These are phyloP conservation scores for Pseudogymnoascus sp. DNA, from an alignment of 2,329 filamentous ascomycete genomes.

Conservation along the genomic window DNA sequence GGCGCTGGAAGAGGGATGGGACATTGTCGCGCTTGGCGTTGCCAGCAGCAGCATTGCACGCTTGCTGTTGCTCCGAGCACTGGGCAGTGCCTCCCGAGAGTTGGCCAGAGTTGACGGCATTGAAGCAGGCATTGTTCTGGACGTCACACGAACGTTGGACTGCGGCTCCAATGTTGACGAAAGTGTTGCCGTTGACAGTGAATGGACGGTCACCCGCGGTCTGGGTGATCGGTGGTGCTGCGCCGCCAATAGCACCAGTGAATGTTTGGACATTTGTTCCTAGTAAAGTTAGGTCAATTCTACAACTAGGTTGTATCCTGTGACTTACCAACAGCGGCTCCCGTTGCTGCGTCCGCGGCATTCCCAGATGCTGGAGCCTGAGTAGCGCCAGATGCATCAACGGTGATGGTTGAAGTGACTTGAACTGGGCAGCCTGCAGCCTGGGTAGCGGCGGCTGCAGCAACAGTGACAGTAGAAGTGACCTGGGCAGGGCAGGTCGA, in stretches of 20 bases:
- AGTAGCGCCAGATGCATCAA: background rate
- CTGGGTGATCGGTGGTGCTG: constrained; percentile 39
- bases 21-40: constrained; percentile 18
- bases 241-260: constrained; percentile 42
- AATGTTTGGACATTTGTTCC: constrained; percentile 33
- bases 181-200: constrained; percentile 47
- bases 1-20: constrained; percentile 15
- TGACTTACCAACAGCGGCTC: constrained; percentile 11
- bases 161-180: constrained; percentile 47
- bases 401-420: constrained; percentile 4
- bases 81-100: constrained; percentile 37
- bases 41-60: constrained; percentile 31
- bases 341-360: constrained; percentile 15
- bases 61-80: constrained; percentile 46
- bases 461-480: background rate
- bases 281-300: background rate
- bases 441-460: constrained; percentile 6
- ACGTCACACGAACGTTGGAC: constrained; percentile 54
- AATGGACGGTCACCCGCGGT: constrained; percentile 46
- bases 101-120: constrained; percentile 46
- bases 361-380: constrained; percentile 9
- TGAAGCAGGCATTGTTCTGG: constrained; percentile 53
- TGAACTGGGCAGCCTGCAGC: background rate
- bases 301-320: background rate
- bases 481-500: background rate